Conservation (phyloP, 2,329 filamentous ascomycete species). For the Nothomitra cinnamomea region DNA sequence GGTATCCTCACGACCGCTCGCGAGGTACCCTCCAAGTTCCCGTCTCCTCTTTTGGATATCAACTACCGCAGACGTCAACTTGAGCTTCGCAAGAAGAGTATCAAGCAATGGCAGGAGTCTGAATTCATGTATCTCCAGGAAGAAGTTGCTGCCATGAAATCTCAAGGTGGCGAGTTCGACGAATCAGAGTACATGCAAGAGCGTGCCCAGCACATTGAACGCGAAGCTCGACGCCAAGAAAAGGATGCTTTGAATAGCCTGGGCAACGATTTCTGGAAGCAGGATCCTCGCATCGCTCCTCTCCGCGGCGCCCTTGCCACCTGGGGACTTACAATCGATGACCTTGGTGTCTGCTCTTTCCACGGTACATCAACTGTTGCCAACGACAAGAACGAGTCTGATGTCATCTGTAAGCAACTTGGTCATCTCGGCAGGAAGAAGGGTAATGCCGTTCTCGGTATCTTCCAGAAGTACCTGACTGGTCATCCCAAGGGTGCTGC, state of each 20-base stretch:
- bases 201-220: constrained; percentile 71
- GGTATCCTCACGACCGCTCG: constrained; percentile 92
- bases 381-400: constrained; percentile 99
- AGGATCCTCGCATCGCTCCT: constrained; percentile 81
- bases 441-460: constrained; percentile 88
- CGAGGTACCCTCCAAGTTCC: constrained; percentile 80
- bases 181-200: constrained; percentile 76
- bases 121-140: constrained; percentile 87
- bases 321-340: constrained; percentile 95
- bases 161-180: constrained; percentile 54
- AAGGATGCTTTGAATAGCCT: constrained; percentile 84
- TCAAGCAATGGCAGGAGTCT: constrained; percentile 91
- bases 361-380: constrained; percentile 97
- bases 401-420: constrained; percentile 91
- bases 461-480: constrained; percentile 99
- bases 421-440: constrained; percentile 87
- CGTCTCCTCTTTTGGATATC: constrained; percentile 89
- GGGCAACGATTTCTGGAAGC: constrained; percentile 98
- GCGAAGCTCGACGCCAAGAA: constrained; percentile 73
- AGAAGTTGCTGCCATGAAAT: constrained; percentile 81
- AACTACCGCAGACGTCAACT: constrained; percentile 94
- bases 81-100: constrained; percentile 81
- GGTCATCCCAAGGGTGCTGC: constrained; percentile 98
- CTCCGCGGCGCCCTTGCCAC: constrained; percentile 90
- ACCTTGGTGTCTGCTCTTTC: constrained; percentile 90